A percentile compares a stretch with the other conserved stretches of the same genome.
These are phyloP conservation scores for Cokeromyces recurvatus DNA, from an alignment of 371 early-diverging fungal species.

Conservation along the genomic window DNA sequence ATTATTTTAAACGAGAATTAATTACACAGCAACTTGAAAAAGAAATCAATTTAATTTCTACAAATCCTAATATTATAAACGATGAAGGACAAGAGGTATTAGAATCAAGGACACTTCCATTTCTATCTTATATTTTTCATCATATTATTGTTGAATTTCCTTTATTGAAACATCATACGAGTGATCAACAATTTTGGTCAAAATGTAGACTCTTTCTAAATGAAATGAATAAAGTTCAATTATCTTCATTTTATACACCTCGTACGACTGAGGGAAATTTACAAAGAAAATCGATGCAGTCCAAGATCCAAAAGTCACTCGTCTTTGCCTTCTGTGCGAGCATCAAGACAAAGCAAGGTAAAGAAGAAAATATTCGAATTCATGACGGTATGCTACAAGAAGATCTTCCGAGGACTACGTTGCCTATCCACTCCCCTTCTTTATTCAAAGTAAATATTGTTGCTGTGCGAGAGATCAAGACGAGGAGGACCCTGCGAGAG, in stretches of 20 bases:
- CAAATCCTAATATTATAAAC: conserved; percentile 6
- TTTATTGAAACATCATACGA: conserved; percentile 28
- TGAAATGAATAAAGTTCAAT: conserved; percentile 29
- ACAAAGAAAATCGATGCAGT: conserved; percentile 26
- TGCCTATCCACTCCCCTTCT: too few relatives aligned
- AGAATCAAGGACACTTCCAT: too few relatives aligned
- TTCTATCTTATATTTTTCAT: conserved; percentile 32
- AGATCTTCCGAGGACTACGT: too few relatives aligned
- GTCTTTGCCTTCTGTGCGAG: conserved; percentile 37
- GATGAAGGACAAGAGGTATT: too few relatives aligned
- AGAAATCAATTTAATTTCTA: conserved; percentile 7
- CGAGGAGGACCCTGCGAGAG: conserved; percentile 18
- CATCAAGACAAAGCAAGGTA: conserved; percentile 36
- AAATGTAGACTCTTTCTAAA: conserved; percentile 31
- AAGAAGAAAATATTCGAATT: conserved; percentile 29
- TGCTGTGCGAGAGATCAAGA: conserved; percentile 15
- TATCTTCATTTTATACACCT: conserved; percentile 21
- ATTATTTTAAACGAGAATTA: conserved; percentile 25
- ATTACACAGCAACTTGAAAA: conserved; percentile 11
- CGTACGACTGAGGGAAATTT: conserved; percentile 15
- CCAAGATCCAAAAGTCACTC: conserved; percentile 33
- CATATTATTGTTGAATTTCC: conserved; percentile 36
- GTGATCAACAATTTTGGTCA: conserved; percentile 32
- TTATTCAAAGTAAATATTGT: conserved; percentile 9
- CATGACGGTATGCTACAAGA: not conserved